These are phyloP conservation scores for Candida nitratophila DNA, from an alignment of 805 yeast genomes.

Conservation along the genomic window DNA sequence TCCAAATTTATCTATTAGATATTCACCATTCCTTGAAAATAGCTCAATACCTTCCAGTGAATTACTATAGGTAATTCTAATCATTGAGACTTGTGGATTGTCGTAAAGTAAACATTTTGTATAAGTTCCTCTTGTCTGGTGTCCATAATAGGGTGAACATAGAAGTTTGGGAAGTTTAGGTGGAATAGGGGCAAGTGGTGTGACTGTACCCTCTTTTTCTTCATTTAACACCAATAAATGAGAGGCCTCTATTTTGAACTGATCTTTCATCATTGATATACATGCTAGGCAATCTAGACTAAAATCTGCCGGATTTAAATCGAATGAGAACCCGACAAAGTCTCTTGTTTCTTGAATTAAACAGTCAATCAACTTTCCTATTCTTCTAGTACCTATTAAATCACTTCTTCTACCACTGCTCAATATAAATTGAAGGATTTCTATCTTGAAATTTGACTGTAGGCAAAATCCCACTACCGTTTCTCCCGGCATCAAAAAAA, in stretches of 20 bases:
- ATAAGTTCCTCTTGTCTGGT: slow-evolving; percentile 7
- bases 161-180: not conserved
- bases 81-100: slow-evolving; percentile 28
- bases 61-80: slow-evolving; percentile 64
- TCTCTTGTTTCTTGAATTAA: not conserved
- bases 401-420: not conserved
- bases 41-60: slow-evolving; percentile 84
- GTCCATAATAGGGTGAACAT: not conserved
- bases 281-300: not conserved
- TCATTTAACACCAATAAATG: not conserved
- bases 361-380: not conserved
- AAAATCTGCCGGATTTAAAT: not conserved
- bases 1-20: slow-evolving; percentile 1
- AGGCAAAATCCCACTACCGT: not conserved
- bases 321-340: not conserved
- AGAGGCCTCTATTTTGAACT: not conserved
- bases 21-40: slow-evolving; percentile 15
- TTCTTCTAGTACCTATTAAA: not conserved
- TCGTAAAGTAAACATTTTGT: slow-evolving; percentile 10
- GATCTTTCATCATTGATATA: not conserved
- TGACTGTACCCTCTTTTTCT: not conserved
- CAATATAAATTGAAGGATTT: not conserved
- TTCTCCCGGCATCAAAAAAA: not conserved
- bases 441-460: not conserved
- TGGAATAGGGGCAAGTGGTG: too few relatives aligned